Base-by-base conservation (phyloP, 331 rosid genomes). In the Stylosanthes scabra region DNA sequence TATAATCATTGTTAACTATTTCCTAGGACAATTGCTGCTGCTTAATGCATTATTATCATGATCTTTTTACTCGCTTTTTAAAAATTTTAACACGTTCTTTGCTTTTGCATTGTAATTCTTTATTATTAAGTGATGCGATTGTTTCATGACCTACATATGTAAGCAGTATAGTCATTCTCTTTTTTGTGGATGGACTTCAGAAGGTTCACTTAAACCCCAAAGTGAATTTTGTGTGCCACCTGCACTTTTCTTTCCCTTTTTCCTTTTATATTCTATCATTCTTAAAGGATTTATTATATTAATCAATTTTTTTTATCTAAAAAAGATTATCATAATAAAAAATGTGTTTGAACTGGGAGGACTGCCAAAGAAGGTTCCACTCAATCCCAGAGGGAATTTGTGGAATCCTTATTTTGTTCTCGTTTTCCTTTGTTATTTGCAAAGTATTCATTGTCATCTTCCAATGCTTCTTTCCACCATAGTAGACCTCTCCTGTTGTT, bases 21-120 rank as follows among this genome's bases (percentile, higher is more conserved):
- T 27, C 44, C 13, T 15, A 61, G 52, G 44, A 9, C 40, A 8
- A 16, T 31, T 20, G 13, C 47, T 57, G 16, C 25, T 73, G 70
- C 34, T 73, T 58, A 55, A 54, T 72, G 82, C 64, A 25, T 31
- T 71, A 66, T 55, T 42, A 57, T 10, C 41, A 5, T 14, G 59
- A 47, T 52, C 63, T 77, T 44, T 44, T 66, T 50, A 39, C 45
- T 34, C 8, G 39, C 28, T 20, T 41, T 46, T 50, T 76, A 7
- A 34, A 34, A 34, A 39, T 34, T 47, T 75, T 8, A 49, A 31
- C 34, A 29, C 34, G 31, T 41, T 16, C 15, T 40, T 54, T 45
- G 11, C 47, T 66, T 71, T 47, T 45, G 14, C 37, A 12, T 14
- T 14, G 29, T 3, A 12, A 29, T 4, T 72, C 49, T 72, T 47